Base-by-base conservation (phyloP, 352 stramenopile genomes). In the Phytophthora cryptogea region DNA sequence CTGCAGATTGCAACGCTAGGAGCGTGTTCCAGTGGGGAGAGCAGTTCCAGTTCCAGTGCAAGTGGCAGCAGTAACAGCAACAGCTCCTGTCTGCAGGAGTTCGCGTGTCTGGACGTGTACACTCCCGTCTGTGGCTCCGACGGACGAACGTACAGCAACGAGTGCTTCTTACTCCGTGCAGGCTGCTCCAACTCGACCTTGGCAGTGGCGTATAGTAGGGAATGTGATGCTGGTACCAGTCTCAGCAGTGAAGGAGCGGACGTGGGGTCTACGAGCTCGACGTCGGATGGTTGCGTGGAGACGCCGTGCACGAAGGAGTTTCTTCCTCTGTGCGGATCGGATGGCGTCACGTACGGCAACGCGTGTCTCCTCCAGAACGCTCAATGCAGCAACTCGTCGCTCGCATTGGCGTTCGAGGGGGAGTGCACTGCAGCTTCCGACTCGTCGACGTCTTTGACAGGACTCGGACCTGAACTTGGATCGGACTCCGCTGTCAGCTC, bases 311-410 rank as follows among this genome's bases (percentile, higher is more conserved):
- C 57, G 16, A 56, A 61, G 41, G 54, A 73, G 35, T 82, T 66
- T n/a, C 33, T 17, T 9, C 63, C 65, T 5, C 66, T 83, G 6
- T 86, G 77, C 39, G 76, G 60, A 17, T 86, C 76, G 14, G 57
- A 86, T 33, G 73, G 63, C 36, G 54, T 70, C 50, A 80, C 74
- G 42, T 86, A 86, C 59, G 50, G 44, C 66, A 86, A 84, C 52
- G 41, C 68, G 16, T 84, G 77, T 32, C 51, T 74, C 41, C 64
- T 86, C 23, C 61, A 61, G 33, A 72, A 56, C 28, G 71, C 66
- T 0, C 37, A 70, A 17, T 78, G 75, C 43, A 16, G 41, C 7
- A 62, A 78, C 32, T 14, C 36, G 10, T 59, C 61, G 26, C 53
- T 81, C 5, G 33, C 59, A 2, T 33, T 76, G 20, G 73, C 40